phyloP scores from a whole-genome alignment of 805 yeast genomes.

The Babjeviella inositovora region DNA sequence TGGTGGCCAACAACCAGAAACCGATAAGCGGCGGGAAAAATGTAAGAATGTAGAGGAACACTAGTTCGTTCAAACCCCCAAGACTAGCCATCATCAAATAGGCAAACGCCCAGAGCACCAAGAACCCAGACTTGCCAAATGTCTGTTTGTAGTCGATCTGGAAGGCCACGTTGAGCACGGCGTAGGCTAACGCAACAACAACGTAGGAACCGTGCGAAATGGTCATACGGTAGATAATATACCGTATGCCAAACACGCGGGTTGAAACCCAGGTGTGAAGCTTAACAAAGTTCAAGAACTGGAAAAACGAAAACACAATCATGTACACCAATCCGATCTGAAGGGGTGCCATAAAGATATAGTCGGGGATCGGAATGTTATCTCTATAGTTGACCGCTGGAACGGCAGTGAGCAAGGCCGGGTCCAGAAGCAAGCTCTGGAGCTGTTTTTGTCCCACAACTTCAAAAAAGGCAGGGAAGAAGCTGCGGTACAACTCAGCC shows the following conservation, averaged over 20 bases:
- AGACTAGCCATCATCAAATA: constrained; percentile 1
- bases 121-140: constrained; percentile 1
- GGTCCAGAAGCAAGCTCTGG: no score
- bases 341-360: constrained; percentile 44
- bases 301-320: constrained; percentile 16
- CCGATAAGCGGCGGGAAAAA: constrained; percentile 1
- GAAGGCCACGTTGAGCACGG: constrained; percentile 1
- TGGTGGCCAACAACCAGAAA: constrained; percentile 4
- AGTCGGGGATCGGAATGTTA: no score
- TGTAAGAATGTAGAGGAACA: neutral
- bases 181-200: constrained; percentile 1
- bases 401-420: no score
- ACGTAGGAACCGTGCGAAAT: constrained; percentile 12
- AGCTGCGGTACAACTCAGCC: no score
- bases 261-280: constrained; percentile 12
- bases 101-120: constrained; percentile 1
- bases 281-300: constrained; percentile 11
- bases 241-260: constrained; percentile 10
- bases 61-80: neutral
- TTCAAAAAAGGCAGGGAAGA: no score
- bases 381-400: no score
- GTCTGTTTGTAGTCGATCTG: neutral
- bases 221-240: constrained; percentile 9
- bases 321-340: constrained; percentile 68
- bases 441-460: no score